Percentiles rank a stretch among this genome's conserved stretches.
These are phyloP conservation scores for Russula vinacea DNA, from an alignment of 768 basidiomycete genomes.

Conservation along the genomic window DNA sequence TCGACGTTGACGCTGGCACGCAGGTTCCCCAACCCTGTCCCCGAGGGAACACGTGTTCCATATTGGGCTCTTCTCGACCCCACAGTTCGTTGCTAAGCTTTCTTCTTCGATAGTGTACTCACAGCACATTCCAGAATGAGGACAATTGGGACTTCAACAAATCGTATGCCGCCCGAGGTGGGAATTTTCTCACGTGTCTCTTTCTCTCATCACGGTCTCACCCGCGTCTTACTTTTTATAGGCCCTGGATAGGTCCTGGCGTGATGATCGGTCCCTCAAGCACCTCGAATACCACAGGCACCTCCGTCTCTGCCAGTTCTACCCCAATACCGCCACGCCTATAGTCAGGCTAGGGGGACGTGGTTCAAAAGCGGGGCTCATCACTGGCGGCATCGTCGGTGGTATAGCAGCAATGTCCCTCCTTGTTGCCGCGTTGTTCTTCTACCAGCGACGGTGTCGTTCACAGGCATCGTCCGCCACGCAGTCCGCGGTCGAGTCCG, in stretches of 20 bases:
- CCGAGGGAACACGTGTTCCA: neutral
- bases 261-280: neutral
- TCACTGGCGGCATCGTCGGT: neutral
- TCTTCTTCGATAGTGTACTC: neutral
- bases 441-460: neutral
- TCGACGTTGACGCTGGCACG: neutral
- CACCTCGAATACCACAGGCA: too few species aligned
- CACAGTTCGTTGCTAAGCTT: constrained; percentile 1
- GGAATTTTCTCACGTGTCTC: neutral
- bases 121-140: neutral
- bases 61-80: constrained; percentile 3
- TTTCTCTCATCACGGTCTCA: neutral
- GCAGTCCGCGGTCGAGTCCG: neutral
- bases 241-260: neutral
- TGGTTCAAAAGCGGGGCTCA: neutral
- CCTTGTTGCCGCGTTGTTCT: neutral
- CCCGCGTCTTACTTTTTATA: neutral
- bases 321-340: neutral
- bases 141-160: neutral
- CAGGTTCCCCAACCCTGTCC: constrained; percentile 16
- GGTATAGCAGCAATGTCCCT: neutral
- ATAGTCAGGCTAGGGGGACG: neutral
- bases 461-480: neutral
- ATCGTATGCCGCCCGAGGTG: neutral
- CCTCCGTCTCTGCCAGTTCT: neutral